Base-by-base conservation (phyloP, 495 filamentous ascomycete genomes). In the Podospora comata region DNA sequence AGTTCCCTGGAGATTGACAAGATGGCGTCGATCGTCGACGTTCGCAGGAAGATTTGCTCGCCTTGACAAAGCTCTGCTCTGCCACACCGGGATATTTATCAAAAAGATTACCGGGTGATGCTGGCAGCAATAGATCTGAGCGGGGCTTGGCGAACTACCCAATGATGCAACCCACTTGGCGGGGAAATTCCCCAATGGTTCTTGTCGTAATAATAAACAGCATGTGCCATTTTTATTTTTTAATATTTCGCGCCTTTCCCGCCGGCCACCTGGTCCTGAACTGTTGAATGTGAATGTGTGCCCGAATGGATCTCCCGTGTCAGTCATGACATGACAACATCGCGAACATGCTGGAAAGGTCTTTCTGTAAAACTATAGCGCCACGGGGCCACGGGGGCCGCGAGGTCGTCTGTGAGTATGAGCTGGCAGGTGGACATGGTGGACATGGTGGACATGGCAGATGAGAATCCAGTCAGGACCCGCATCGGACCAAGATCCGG, bases 1-100 rank as follows among this genome's bases (percentile, higher is more conserved):
- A 28, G 13, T 65, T 60, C 65, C 64, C 66, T 65, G 65, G 57
- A 26, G 23, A 20, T 58, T 58, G 18, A 20, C 23, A 58, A 26
- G 5, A 58, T 26, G 19, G 55, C 18, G 55, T 58, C 23, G 55
- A 58, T 58, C 19, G 23, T 58, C n/a, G 39, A 48, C 9, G 39
- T 48, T 48, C 39, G 39, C 39, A 48, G 39, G 39, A 48, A 48
- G 15, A 48, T 48, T 48, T 48, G 39, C 9, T 48, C 6, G 39
- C 39, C 39, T 11, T 39, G 34, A 6, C 34, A 39, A 5, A 11
- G 34, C 34, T 11, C 34, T 39, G 23, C 23, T 23, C 23, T 23
- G 23, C 34, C 34, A 39, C 34, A 39, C 34, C 6, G 39, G 39
- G 39, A 48, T 13, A 48, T 48, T 48, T 48, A 48, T 48, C 39